A percentile compares a stretch with the other conserved stretches of the same genome.
Evolutionary conservation across 352 stramenopile species (phyloP).

Genomic region (Phytophthora pluvialis): DNA sequence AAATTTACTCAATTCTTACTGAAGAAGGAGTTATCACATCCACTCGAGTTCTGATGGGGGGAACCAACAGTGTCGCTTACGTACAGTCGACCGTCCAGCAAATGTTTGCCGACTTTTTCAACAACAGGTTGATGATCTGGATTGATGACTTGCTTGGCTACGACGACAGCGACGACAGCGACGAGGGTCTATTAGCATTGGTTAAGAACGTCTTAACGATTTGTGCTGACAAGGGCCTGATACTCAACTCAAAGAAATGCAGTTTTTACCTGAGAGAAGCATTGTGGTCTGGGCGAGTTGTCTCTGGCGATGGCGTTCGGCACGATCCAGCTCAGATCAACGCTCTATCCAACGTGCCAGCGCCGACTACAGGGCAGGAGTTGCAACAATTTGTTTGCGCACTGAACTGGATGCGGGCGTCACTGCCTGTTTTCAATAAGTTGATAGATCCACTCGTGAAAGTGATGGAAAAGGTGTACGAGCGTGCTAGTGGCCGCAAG

Average conservation of each 20-base stretch:
- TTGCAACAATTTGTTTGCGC: slow-evolving; percentile 1
- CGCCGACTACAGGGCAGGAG: background rate
- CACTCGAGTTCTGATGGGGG: slow-evolving; percentile 18
- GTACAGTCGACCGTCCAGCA: slow-evolving; percentile 18
- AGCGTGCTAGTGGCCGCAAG: background rate
- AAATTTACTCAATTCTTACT: slow-evolving; percentile 24
- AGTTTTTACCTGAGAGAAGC: background rate
- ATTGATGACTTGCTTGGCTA: slow-evolving; percentile 18
- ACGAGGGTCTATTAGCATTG: background rate
- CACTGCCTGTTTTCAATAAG: background rate
- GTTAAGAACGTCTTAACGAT: background rate
- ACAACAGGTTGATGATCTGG: slow-evolving; percentile 22
- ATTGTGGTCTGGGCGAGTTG: background rate
- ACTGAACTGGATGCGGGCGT: background rate
- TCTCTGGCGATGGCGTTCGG: background rate
- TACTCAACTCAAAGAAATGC: background rate
- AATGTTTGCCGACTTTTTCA: slow-evolving; percentile 28
- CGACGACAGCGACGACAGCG: background rate
- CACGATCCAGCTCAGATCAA: background rate
- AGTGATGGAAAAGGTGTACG: background rate
- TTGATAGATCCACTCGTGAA: background rate
- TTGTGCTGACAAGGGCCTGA: background rate
- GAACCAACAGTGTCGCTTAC: slow-evolving; percentile 23
- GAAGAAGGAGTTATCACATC: slow-evolving; percentile 23
- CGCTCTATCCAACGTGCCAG: background rate